Percentiles rank a stretch among this genome's conserved stretches.
Conservation (phyloP, 495 filamentous ascomycete genomes). For the Usnea hakonensis region DNA sequence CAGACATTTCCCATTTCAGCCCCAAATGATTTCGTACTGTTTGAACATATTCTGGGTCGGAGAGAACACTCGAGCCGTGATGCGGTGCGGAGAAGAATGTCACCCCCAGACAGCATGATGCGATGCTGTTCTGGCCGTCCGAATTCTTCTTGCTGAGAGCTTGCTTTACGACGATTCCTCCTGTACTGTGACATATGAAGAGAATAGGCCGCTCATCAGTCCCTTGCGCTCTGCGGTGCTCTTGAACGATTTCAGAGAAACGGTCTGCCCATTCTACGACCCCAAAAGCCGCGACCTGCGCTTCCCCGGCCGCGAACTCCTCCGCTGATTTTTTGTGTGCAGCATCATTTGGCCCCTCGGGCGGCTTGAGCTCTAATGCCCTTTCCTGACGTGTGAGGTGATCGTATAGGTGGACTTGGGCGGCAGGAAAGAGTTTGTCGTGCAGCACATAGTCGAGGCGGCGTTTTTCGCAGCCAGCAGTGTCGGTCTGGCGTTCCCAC, state of each 20-base stretch:
- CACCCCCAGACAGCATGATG: conserved; percentile 53
- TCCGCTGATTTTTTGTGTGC: conserved; percentile 1
- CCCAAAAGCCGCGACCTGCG: conserved; percentile 12
- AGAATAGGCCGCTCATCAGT: conserved; percentile 44
- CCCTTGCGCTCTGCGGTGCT: conserved; percentile 10
- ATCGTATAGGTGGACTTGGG: conserved; percentile 20
- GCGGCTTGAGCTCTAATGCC: conserved; percentile 2
- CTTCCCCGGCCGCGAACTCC: conserved; percentile 2
- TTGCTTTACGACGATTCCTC: conserved; percentile 42
- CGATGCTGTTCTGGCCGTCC: conserved; percentile 28
- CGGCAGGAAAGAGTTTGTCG: conserved; percentile 22
- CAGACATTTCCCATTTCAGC: conserved; percentile 47
- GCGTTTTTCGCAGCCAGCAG: conserved; percentile 20
- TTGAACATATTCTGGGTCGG: conserved; percentile 45
- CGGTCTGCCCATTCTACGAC: conserved; percentile 20
- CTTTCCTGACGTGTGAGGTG: conserved; percentile 16
- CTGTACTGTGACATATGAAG: conserved; percentile 60
- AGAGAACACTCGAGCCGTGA: conserved; percentile 58
- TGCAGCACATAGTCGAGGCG: conserved; percentile 23
- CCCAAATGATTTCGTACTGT: conserved; percentile 48
- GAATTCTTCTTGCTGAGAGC: conserved; percentile 28
- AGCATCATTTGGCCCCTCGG: background rate
- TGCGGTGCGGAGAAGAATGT: conserved; percentile 58
- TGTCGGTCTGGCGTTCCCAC: conserved; percentile 27
- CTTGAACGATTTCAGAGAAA: conserved; percentile 6